Percentiles rank a stretch among this genome's conserved stretches.
phyloP scores from a whole-genome alignment of 192 early-diverging fungal species.

The Pilaira anomala region DNA sequence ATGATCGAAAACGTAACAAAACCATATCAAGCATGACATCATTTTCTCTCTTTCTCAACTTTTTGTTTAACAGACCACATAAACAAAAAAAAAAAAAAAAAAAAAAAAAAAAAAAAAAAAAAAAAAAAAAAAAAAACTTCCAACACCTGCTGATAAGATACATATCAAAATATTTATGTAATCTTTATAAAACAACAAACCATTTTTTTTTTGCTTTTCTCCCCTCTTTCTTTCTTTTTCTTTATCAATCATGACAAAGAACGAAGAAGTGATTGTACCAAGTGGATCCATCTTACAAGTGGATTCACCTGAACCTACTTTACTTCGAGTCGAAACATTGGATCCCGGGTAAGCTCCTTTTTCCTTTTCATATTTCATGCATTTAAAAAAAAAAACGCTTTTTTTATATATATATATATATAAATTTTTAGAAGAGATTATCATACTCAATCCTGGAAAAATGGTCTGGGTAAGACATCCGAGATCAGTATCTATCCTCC shows the following conservation, averaged over 20 bases:
- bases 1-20: no score
- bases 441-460: conserved; percentile 50
- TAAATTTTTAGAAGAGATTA: conserved; percentile 22
- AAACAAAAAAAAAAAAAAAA: no score
- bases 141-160: no score
- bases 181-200: no score
- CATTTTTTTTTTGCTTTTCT: no score
- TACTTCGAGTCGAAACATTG: conserved; percentile 14
- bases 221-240: conserved; percentile 17
- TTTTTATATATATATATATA: no score
- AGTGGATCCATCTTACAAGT: conserved; percentile 27
- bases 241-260: neutral
- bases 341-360: conserved; percentile 19
- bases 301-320: conserved; percentile 30
- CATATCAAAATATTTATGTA: no score
- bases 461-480: conserved; percentile 58
- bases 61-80: neutral
- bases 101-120: no score
- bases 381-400: no score
- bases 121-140: no score
- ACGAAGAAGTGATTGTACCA: conserved; percentile 14
- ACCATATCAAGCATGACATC: neutral
- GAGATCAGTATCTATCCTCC: conserved; percentile 57
- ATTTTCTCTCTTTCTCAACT: neutral
- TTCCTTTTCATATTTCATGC: no score